Evolutionary conservation across 2,329 filamentous ascomycete species (phyloP), one percentile per base, ranked within the genome.

Genomic region (Leptographium lundbergii): DNA sequence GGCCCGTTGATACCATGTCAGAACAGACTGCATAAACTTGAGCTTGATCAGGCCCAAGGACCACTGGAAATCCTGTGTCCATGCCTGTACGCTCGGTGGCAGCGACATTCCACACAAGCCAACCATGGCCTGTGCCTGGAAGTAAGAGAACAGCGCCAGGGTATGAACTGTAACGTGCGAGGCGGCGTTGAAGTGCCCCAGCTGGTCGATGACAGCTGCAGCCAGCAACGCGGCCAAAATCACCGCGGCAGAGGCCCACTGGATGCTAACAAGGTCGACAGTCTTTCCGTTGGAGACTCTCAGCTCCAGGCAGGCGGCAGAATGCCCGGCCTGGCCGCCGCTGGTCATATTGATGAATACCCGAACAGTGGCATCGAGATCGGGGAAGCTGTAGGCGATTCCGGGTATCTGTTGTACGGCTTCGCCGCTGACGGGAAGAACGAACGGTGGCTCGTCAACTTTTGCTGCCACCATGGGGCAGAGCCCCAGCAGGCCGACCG

Each of bases 21-120:
- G 85, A 66, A 92, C 85, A n/a, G 76, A 76, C 71, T 95, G 87
- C 69, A 94, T 77, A 71, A 92, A 94, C 29, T 77, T 75, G 56
- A 94, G 79, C 56, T 82, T 81, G 69, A 95, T 92, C 65, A 95
- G 88, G 65, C 89, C 89, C 87, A 95, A 90, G 67, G 84, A 89
- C 89, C 89, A 95, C 69, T 90, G 86, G 75, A 95, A 92, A 71
- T 94, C 90, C 73, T 94, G 89, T 0, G 88, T 92, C 89, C 89
- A 95, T 0, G 88, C 81, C 65, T 86, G 80, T 57, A 91, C 89
- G 61, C 91, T 87, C 0, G 89, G 89, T 4, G 89, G 89, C 56
- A 91, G 78, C 45, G 79, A 77, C n/a, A 92, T 84, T 39, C 85
- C 78, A 52, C 84, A 86, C 75, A 92, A 83, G 60, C 89, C 89